These are phyloP conservation scores for Quercus ilex DNA, from an alignment of 306 rosid genomes.

Conservation along the genomic window DNA sequence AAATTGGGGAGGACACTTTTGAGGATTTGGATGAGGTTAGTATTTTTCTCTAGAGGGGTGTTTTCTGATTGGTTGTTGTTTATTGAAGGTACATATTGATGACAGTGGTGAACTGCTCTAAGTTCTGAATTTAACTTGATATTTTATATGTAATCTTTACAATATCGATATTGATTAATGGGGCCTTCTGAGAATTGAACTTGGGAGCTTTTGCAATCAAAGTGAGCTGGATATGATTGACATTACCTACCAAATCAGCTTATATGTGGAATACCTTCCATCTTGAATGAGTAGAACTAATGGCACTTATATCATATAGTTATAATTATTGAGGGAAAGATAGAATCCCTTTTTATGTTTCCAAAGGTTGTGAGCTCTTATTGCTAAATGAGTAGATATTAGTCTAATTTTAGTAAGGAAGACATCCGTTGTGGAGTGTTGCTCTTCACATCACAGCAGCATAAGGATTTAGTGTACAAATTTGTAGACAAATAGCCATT, in stretches of 20 bases:
- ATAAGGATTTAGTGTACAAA: background rate
- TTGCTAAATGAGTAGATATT: background rate
- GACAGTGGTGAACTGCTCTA: background rate
- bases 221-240: background rate
- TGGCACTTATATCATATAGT: background rate
- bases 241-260: background rate
- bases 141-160: background rate
- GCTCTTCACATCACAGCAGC: background rate
- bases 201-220: background rate
- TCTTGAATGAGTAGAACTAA: background rate
- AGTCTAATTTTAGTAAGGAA: background rate
- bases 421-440: background rate
- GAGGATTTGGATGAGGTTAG: slow-evolving; percentile 98
- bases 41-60: background rate
- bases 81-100: background rate
- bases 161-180: background rate
- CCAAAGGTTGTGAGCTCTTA: background rate
- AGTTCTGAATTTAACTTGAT: background rate
- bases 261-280: background rate
- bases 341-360: background rate
- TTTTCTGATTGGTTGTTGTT: background rate
- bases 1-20: slow-evolving; percentile 97
- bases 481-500: background rate
- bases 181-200: background rate
- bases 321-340: background rate